phyloP scores from a whole-genome alignment of 345 rosid species.

The Dimocarpus longan region DNA sequence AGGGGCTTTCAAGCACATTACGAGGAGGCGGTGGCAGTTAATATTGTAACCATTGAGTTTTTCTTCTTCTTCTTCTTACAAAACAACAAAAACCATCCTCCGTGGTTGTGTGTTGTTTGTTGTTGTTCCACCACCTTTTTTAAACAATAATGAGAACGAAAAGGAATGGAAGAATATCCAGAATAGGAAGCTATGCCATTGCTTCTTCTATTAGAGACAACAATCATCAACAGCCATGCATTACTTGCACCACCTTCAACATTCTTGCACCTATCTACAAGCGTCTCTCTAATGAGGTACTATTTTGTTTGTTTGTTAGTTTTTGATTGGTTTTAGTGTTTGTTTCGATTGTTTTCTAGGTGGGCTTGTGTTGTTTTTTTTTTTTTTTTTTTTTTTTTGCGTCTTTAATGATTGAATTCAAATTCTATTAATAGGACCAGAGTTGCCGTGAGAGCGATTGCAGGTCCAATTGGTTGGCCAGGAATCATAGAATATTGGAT shows the following conservation, averaged over 20 bases:
- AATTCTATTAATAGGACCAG: constrained; percentile 44
- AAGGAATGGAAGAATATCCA: constrained; percentile 60
- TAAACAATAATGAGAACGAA: constrained; percentile 30
- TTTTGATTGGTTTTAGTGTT: background rate
- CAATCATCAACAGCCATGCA: constrained; percentile 71
- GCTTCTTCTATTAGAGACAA: constrained; percentile 71
- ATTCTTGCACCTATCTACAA: constrained; percentile 92
- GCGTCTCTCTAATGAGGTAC: constrained; percentile 63
- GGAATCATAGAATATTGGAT: constrained; percentile 83
- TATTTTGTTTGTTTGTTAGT: background rate
- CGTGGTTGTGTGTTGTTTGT: background rate
- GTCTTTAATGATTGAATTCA: background rate
- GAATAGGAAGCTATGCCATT: constrained; percentile 89
- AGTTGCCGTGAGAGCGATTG: constrained; percentile 79
- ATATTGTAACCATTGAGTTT: background rate
- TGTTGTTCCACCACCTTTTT: background rate
- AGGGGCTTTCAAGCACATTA: background rate
- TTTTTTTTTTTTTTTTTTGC: background rate
- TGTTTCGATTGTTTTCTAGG: background rate
- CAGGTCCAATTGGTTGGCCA: constrained; percentile 63
- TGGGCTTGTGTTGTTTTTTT: background rate
- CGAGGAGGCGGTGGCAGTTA: background rate
- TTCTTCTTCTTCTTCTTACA: background rate
- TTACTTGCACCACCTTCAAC: constrained; percentile 83
- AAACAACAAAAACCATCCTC: too few species aligned